A percentile compares a stretch with the other conserved stretches of the same genome.
These are phyloP conservation scores for Parmales sp. DNA, from an alignment of 108 stramenopile species.

Conservation along the genomic window DNA sequence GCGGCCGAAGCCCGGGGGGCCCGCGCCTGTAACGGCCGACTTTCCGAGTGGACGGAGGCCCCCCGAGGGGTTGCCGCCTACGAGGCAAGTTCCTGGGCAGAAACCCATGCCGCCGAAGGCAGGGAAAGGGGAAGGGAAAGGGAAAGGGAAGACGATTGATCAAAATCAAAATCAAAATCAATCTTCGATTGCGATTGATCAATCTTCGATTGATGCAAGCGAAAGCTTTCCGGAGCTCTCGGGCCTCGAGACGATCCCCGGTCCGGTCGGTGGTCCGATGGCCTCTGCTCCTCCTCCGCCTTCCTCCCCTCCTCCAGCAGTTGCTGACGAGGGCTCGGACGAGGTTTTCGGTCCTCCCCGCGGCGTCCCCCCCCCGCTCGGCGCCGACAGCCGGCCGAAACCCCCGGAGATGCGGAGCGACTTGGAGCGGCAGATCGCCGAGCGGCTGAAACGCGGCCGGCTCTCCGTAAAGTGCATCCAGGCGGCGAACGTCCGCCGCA, in stretches of 20 bases:
- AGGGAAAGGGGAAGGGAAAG: not conserved
- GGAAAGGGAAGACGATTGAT: too few species aligned
- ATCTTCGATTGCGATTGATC: too few species aligned
- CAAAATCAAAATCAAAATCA: not conserved
- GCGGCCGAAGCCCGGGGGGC: not conserved
- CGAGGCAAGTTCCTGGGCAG: slow-evolving; percentile 7
- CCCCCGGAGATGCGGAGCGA: not conserved
- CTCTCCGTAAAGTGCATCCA: slow-evolving; percentile 25
- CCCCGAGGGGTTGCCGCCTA: not conserved
- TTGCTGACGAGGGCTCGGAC: not conserved
- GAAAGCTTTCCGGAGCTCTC: not conserved
- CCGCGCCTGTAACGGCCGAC: not conserved
- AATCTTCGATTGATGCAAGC: too few species aligned
- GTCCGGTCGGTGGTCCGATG: not conserved
- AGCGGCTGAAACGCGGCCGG: slow-evolving; percentile 18
- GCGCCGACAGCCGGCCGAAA: not conserved
- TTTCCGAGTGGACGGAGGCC: not conserved
- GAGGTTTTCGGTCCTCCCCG: not conserved
- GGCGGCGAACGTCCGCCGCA: slow-evolving; percentile 18
- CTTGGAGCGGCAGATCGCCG: not conserved
- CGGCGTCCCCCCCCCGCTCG: not conserved
- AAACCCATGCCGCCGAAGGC: not conserved
- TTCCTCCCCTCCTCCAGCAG: slow-evolving; percentile 2
- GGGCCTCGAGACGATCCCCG: not conserved
- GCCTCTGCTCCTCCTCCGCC: not conserved